A percentile compares a stretch with the other conserved stretches of the same genome.
These are phyloP conservation scores for Chaetomiaceae sp. DNA, from an alignment of 2,329 filamentous ascomycete genomes.

Conservation along the genomic window DNA sequence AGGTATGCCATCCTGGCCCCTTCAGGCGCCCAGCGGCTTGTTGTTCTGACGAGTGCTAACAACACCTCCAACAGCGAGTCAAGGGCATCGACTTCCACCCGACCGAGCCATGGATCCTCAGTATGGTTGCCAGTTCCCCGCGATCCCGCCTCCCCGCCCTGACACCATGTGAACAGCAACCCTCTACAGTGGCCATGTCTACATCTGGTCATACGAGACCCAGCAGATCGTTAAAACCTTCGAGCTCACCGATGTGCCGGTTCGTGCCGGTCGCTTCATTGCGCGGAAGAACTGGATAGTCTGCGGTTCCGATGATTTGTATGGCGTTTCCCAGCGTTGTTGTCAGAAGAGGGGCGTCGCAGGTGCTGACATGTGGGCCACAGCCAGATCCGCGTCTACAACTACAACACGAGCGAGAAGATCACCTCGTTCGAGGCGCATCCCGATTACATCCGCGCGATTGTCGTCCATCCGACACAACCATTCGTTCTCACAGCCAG, in stretches of 20 bases:
- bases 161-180: conserved; percentile 42
- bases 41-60: too few species aligned
- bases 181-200: conserved; percentile 95
- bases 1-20: conserved; percentile 20
- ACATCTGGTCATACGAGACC: conserved; percentile 98
- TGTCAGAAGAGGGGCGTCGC: neutral
- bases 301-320: conserved; percentile 89
- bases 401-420: conserved; percentile 99
- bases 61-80: conserved; percentile 83
- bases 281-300: conserved; percentile 99
- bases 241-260: conserved; percentile 96
- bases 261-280: conserved; percentile 92
- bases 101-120: conserved; percentile 91
- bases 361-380: conserved; percentile 56
- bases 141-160: conserved; percentile 2
- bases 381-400: conserved; percentile 74
- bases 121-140: conserved; percentile 31
- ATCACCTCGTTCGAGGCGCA: conserved; percentile 96
- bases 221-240: conserved; percentile 98
- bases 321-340: conserved; percentile 24
- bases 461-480: conserved; percentile 90
- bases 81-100: conserved; percentile 98
- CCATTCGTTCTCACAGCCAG: conserved; percentile 94
- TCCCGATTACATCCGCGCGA: conserved; percentile 96
- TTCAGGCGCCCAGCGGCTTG: too few species aligned